Evolutionary conservation across 108 stramenopile genomes (phyloP).

Genomic region (Nannochloropsis salina): DNA sequence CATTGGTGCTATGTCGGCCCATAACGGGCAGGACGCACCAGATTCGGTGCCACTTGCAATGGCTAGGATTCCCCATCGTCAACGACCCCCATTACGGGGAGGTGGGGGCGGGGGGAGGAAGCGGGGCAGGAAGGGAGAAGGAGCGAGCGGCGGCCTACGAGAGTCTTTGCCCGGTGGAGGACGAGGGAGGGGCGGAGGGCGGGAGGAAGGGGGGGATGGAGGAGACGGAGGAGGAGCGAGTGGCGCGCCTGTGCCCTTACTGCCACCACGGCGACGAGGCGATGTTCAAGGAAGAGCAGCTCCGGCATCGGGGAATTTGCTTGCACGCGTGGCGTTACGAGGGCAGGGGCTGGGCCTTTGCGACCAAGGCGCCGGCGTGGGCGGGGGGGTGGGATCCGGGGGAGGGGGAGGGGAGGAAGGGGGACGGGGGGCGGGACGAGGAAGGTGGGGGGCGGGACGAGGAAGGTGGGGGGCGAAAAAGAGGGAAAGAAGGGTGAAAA

Average conservation of each 20-base stretch:
- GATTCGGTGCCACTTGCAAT: conserved; percentile 72
- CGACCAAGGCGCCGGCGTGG: background rate
- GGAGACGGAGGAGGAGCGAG: conserved; percentile 9
- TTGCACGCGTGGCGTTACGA: background rate
- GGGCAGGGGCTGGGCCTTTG: background rate
- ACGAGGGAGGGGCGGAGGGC: background rate
- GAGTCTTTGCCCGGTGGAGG: background rate
- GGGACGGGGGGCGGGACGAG: background rate
- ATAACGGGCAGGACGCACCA: conserved; percentile 77
- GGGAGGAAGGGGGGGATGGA: background rate
- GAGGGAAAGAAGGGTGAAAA: background rate
- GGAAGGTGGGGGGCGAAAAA: background rate
- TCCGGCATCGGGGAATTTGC: background rate
- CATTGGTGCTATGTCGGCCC: conserved; percentile 55
- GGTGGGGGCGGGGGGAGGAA: conserved; percentile 57
- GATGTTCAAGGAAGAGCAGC: conserved; percentile 15
- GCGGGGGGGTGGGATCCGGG: background rate
- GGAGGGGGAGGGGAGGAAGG: background rate
- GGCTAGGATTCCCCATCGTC: conserved; percentile 71
- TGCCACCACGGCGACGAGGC: background rate
- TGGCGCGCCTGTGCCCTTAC: background rate
- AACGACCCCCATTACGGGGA: conserved; percentile 86
- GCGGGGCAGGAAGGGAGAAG: background rate
- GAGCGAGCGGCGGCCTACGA: background rate
- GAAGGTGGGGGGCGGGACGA: background rate